Evolutionary conservation across 306 rosid species (phyloP).

Genomic region (Boehmeria nivea): DNA sequence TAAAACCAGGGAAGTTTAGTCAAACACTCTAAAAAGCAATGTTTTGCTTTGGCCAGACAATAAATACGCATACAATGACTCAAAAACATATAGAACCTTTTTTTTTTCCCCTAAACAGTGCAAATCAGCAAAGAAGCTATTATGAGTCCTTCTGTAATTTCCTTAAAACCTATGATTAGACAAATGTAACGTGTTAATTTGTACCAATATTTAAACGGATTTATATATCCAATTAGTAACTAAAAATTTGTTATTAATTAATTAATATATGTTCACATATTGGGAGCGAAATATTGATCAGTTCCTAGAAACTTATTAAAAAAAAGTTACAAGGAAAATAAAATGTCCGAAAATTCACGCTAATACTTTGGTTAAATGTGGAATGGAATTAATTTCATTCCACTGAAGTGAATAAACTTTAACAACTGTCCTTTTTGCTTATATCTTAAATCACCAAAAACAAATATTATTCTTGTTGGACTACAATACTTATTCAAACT

Average conservation of each 20-base stretch:
- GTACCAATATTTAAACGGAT: too few relatives aligned
- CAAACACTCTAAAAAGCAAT: slow-evolving; percentile 11
- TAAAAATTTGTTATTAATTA: too few relatives aligned
- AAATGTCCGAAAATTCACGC: not conserved
- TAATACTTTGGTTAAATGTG: not conserved
- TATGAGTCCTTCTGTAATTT: too few relatives aligned
- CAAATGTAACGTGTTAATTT: too few relatives aligned
- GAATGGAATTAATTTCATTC: not conserved
- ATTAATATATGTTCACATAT: too few relatives aligned
- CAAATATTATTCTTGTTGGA: not conserved
- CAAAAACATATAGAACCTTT: not conserved
- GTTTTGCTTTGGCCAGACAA: slow-evolving; percentile 11
- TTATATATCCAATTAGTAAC: too few relatives aligned
- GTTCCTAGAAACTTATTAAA: not conserved
- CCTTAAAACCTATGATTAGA: too few relatives aligned
- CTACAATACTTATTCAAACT: not conserved
- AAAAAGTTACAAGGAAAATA: not conserved
- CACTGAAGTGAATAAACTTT: not conserved
- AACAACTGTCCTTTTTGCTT: too few relatives aligned
- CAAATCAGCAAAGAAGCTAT: not conserved
- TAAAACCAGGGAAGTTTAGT: slow-evolving; percentile 2
- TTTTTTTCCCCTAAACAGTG: not conserved
- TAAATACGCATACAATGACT: slow-evolving; percentile 2
- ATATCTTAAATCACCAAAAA: too few relatives aligned
- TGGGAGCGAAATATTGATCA: too few relatives aligned